Conservation (phyloP, 108 stramenopile species). For the Chaetoceros muelleri region DNA sequence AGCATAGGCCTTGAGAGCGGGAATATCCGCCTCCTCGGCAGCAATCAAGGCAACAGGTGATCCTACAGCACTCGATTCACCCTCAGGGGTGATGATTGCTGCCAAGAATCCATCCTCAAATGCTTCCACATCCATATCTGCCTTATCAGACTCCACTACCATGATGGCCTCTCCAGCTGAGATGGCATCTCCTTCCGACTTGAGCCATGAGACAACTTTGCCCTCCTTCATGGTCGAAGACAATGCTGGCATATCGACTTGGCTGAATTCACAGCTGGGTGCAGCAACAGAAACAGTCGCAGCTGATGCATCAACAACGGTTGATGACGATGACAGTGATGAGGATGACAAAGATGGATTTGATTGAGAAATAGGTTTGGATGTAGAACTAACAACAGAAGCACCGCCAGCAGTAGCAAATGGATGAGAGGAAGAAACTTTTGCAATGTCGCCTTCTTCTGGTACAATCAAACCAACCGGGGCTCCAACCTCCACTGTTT, state of each 20-base stretch:
- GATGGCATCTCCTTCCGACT: constrained; percentile 85
- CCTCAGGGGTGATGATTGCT: constrained; percentile 86
- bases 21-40: constrained; percentile 66
- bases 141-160: constrained; percentile 97
- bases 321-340: not conserved
- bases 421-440: constrained; percentile 35
- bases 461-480: constrained; percentile 69
- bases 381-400: constrained; percentile 16
- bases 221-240: constrained; percentile 98
- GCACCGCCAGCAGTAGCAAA: constrained; percentile 25
- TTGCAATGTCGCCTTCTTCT: constrained; percentile 42
- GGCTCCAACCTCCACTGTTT: constrained; percentile 59
- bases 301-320: constrained; percentile 4
- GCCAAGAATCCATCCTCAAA: constrained; percentile 94
- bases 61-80: constrained; percentile 84
- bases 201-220: constrained; percentile 94
- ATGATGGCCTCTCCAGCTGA: constrained; percentile 90
- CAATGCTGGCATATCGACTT: constrained; percentile 94
- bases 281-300: constrained; percentile 17
- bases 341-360: constrained; percentile 14
- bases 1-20: constrained; percentile 73
- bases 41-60: constrained; percentile 88
- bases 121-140: constrained; percentile 97
- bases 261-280: constrained; percentile 65
- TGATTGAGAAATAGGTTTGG: not conserved